These are phyloP conservation scores for Piper betle DNA, from an alignment of 164 flowering plant genomes.

Conservation along the genomic window DNA sequence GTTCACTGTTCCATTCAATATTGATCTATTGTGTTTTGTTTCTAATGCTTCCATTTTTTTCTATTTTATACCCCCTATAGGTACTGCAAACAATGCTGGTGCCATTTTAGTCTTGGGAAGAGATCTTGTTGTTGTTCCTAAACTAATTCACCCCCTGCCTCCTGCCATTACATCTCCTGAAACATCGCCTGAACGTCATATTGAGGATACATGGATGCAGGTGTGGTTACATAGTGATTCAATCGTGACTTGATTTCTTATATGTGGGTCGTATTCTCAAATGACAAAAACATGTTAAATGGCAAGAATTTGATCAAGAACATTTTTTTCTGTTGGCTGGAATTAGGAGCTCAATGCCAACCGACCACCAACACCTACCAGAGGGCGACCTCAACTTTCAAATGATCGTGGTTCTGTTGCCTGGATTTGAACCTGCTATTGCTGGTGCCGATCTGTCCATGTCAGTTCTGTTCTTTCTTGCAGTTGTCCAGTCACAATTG, in stretches of 20 bases:
- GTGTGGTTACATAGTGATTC: slow-evolving; percentile 14
- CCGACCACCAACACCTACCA: slow-evolving; percentile 97
- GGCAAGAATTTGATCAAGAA: not conserved
- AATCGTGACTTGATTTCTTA: no score
- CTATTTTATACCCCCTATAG: slow-evolving; percentile 16
- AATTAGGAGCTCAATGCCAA: slow-evolving; percentile 94
- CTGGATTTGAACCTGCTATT: slow-evolving; percentile 47
- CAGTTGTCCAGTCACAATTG: not conserved
- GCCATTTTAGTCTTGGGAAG: slow-evolving; percentile 97
- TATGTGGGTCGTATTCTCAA: no score
- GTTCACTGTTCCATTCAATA: no score
- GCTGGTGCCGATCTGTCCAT: not conserved
- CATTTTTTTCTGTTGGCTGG: not conserved
- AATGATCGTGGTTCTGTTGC: slow-evolving; percentile 94
- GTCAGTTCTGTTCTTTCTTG: not conserved
- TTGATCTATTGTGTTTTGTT: no score
- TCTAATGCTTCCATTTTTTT: no score
- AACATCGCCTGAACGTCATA: slow-evolving; percentile 86
- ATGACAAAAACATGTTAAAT: not conserved
- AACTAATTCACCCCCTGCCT: slow-evolving; percentile 95
- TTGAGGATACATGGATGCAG: slow-evolving; percentile 99
- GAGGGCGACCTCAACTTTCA: slow-evolving; percentile 94
- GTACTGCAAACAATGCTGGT: slow-evolving; percentile 99
- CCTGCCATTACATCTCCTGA: slow-evolving; percentile 92
- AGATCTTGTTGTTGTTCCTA: slow-evolving; percentile 98